Evolutionary conservation across 208 protist species (phyloP).

Genomic region (Leishmania arabica): DNA sequence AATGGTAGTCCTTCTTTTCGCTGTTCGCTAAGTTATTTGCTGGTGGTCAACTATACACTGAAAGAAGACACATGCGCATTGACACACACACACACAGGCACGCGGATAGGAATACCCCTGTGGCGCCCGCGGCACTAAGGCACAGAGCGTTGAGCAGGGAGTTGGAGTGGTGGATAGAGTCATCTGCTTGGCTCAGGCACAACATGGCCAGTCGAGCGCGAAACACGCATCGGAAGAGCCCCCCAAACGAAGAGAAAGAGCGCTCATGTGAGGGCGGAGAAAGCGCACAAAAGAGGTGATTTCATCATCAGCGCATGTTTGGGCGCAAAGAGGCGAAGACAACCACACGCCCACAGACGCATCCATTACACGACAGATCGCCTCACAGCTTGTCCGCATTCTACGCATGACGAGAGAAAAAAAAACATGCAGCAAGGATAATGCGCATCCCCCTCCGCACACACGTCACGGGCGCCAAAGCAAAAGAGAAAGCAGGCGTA

Average conservation of each 20-base stretch:
- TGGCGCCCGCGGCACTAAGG: neutral
- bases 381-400: neutral
- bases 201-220: neutral
- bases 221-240: neutral
- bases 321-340: neutral
- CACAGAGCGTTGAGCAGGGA: neutral
- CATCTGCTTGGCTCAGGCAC: neutral
- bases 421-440: neutral
- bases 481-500: neutral
- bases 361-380: neutral
- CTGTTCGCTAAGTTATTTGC: neutral
- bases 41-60: neutral
- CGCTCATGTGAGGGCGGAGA: neutral
- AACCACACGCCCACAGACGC: neutral
- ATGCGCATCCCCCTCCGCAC: neutral
- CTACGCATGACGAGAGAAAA: neutral
- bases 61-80: neutral
- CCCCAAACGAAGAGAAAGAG: neutral
- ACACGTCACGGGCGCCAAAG: neutral
- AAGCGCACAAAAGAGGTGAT: neutral
- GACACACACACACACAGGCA: slow-evolving; percentile 11
- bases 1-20: neutral
- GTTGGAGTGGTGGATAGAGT: neutral
- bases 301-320: neutral
- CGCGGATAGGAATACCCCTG: no score